phyloP scores from a whole-genome alignment of 129 eudicot species.

The Apium graveolens region DNA sequence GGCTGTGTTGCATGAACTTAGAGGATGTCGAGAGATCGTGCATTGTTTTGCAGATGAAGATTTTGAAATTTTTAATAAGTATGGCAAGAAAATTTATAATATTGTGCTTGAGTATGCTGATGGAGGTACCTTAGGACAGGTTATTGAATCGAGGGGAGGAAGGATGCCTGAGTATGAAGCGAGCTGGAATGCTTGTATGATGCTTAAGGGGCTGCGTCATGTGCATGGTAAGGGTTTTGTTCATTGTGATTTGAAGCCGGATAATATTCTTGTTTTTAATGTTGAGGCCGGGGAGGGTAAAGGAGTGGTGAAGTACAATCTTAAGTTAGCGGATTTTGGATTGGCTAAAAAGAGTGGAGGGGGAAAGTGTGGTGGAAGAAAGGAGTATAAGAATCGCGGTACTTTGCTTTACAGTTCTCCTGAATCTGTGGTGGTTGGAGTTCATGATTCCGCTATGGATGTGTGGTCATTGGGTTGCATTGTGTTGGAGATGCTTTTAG shows the following conservation, averaged over 20 bases:
- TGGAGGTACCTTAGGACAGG: too few relatives aligned
- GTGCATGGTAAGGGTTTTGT: neutral
- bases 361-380: neutral
- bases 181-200: too few relatives aligned
- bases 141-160: too few relatives aligned
- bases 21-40: too few relatives aligned
- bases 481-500: too few relatives aligned
- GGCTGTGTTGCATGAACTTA: too few relatives aligned
- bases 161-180: too few relatives aligned
- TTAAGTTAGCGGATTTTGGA: neutral
- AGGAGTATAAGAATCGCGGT: neutral
- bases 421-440: neutral
- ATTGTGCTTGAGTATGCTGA: neutral
- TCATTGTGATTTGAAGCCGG: neutral
- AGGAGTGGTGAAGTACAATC: neutral
- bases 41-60: too few relatives aligned
- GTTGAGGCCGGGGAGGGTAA: neutral
- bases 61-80: too few relatives aligned
- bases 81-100: too few relatives aligned
- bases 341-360: neutral
- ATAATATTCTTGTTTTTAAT: neutral
- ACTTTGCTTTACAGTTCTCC: neutral
- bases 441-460: neutral
- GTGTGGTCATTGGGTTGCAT: neutral
- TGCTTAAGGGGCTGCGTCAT: neutral